A percentile compares a stretch with the other conserved stretches of the same genome.
Evolutionary conservation across 768 basidiomycete species (phyloP).

Genomic region (Gloeostereum incarnatum): DNA sequence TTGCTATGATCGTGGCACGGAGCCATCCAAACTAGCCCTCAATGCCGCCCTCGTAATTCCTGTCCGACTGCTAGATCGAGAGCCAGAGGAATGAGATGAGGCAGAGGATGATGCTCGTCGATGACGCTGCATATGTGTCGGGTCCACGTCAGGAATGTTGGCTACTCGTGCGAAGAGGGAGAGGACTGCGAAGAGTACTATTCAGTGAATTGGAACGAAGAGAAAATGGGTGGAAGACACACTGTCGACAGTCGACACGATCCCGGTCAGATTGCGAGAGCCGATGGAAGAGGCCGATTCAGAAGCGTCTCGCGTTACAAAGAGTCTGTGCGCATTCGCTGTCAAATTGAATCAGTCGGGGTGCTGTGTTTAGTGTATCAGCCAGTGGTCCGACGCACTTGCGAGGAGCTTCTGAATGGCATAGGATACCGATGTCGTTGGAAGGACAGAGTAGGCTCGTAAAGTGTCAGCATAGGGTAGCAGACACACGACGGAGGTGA

Average conservation of each 20-base stretch:
- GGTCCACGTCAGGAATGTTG: conserved; percentile 67
- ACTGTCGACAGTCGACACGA: conserved; percentile 84
- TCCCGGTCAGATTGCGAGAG: conserved; percentile 50
- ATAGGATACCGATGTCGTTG: conserved; percentile 54
- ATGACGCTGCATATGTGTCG: conserved; percentile 69
- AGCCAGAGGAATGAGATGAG: conserved; percentile 38
- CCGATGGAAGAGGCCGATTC: conserved; percentile 38
- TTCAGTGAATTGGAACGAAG: neutral
- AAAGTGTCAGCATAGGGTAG: neutral
- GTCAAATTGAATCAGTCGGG: conserved; percentile 4
- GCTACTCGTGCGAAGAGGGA: conserved; percentile 72
- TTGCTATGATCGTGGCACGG: no score
- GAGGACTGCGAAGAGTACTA: conserved; percentile 40
- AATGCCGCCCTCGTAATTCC: no score
- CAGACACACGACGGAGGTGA: neutral
- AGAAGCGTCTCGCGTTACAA: conserved; percentile 57
- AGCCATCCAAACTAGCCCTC: no score
- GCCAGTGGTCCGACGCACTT: conserved; percentile 37
- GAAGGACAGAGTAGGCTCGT: conserved; percentile 67
- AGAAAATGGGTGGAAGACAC: conserved; percentile 13
- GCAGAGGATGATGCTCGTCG: conserved; percentile 71
- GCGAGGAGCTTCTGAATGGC: conserved; percentile 77
- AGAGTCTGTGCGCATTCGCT: conserved; percentile 78
- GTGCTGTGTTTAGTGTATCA: neutral
- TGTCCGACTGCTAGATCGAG: conserved; percentile 33